Conservation (phyloP, 169 alveolate genomes). For the Plasmodium chabaudi region DNA sequence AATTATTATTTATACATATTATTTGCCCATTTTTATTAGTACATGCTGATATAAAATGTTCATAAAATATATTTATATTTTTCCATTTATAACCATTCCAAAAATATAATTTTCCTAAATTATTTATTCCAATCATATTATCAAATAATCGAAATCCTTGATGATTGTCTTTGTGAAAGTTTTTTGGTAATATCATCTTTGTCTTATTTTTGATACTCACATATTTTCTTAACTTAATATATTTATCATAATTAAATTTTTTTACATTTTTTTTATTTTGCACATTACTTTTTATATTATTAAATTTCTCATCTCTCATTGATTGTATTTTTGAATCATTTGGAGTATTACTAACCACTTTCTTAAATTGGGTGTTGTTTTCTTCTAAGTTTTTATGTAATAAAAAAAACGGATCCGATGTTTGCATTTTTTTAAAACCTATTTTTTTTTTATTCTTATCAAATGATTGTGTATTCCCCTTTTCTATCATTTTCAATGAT, state of each 20-base stretch:
- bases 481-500: slow-evolving; percentile 27
- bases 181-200: slow-evolving; percentile 9
- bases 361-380: not conserved
- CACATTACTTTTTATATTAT: not conserved
- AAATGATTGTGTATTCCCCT: slow-evolving; percentile 23
- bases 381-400: slow-evolving; percentile 10
- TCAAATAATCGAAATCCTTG: slow-evolving; percentile 48
- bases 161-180: not conserved
- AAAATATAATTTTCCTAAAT: slow-evolving; percentile 15
- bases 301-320: not conserved
- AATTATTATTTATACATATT: slow-evolving; percentile 39
- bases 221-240: not conserved
- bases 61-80: slow-evolving; percentile 13
- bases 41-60: slow-evolving; percentile 28
- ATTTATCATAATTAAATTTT: not conserved
- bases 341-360: slow-evolving; percentile 10
- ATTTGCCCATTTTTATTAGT: slow-evolving; percentile 46
- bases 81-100: slow-evolving; percentile 70
- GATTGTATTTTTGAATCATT: not conserved
- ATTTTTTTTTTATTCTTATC: slow-evolving; percentile 16
- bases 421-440: not conserved
- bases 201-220: not conserved
- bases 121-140: slow-evolving; percentile 40
- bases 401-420: slow-evolving; percentile 13
- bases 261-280: not conserved